Evolutionary conservation across 2,329 filamentous ascomycete species (phyloP), one percentile per base, ranked within the genome.

Genomic region (Alternaria brassicae): DNA sequence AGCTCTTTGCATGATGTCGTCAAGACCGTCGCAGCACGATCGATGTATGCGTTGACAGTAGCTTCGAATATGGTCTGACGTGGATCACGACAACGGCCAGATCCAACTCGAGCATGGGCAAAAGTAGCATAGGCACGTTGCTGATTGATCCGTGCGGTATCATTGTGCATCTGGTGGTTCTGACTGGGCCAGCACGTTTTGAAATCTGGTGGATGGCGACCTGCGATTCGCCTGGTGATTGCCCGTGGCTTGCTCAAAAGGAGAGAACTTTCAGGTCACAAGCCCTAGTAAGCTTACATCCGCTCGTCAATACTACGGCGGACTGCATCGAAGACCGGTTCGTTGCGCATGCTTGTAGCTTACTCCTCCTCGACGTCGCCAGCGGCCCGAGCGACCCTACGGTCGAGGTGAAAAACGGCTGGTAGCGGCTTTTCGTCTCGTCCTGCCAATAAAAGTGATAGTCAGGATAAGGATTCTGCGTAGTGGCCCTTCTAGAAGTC

Each of bases 261-360:
- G 37, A 54, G 28, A 30, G 25, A 40, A 21, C 25, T 28, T 30
- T 32, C 25, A 32, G 30, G 50, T 60, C 57, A 60, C 53, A 57
- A 56, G 56, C 50, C 30, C 48, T 37, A 54, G 60, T 63, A 57
- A 63, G 58, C 60, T 61, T 53, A 63, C 57, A 58, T 51, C 34
- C 53, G 45, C 57, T 60, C 53, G 57, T 37, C 40, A 58, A 39
- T 28, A 36, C 27, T 23, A 27, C 42, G 27, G 50, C 55, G 55
- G 45, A 58, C 58, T 55, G 55, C 56, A 44, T 36, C 45, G 19
- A 47, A 30, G 13, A 53, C 44, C 40, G 32, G 45, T 54, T 58
- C 30, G 13, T 19, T 49, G 34, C 39, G 36, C 50, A 45, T 23
- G 34, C 34, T 47, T 34, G 49, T 34, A 42, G 55, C 51, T 54